A percentile compares a stretch with the other conserved stretches of the same genome.
These are phyloP conservation scores for Eurotiales sp. DNA, from an alignment of 2,329 filamentous ascomycete genomes.

Conservation along the genomic window DNA sequence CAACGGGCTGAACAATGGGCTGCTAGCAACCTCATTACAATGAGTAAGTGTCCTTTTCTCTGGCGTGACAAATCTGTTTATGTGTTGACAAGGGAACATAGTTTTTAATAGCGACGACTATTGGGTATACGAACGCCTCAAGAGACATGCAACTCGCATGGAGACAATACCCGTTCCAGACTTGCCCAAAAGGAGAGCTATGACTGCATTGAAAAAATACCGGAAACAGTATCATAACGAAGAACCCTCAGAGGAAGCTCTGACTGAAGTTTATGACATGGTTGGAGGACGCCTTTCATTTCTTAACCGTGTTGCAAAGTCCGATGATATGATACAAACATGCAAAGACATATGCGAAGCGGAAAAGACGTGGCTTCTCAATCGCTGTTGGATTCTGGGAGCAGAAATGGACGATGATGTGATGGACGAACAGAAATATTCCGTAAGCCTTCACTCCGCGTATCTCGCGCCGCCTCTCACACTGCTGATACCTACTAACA, in stretches of 20 bases:
- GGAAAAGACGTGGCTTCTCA: conserved; percentile 76
- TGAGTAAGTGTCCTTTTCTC: conserved; percentile 34
- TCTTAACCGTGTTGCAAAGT: conserved; percentile 85
- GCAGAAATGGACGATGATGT: conserved; percentile 89
- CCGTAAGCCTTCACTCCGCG: conserved; percentile 53
- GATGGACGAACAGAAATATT: conserved; percentile 97
- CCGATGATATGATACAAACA: conserved; percentile 70
- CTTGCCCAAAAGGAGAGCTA: conserved; percentile 71
- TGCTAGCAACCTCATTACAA: conserved; percentile 80
- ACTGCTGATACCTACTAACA: background rate
- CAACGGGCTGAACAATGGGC: conserved; percentile 97
- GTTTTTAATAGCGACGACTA: conserved; percentile 97
- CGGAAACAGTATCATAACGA: conserved; percentile 74
- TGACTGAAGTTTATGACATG: conserved; percentile 77
- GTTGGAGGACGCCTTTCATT: conserved; percentile 88
- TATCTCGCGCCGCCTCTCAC: background rate
- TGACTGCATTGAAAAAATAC: conserved; percentile 73
- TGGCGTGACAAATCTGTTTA: background rate
- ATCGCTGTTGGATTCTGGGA: conserved; percentile 74
- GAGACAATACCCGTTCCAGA: conserved; percentile 85
- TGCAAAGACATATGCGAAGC: conserved; percentile 68
- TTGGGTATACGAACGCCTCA: conserved; percentile 95
- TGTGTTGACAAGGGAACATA: conserved; percentile 18
- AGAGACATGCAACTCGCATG: conserved; percentile 90
- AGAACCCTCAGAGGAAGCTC: conserved; percentile 45